Evolutionary conservation across 352 stramenopile genomes (phyloP).

Genomic region (Pythium sukuiense): DNA sequence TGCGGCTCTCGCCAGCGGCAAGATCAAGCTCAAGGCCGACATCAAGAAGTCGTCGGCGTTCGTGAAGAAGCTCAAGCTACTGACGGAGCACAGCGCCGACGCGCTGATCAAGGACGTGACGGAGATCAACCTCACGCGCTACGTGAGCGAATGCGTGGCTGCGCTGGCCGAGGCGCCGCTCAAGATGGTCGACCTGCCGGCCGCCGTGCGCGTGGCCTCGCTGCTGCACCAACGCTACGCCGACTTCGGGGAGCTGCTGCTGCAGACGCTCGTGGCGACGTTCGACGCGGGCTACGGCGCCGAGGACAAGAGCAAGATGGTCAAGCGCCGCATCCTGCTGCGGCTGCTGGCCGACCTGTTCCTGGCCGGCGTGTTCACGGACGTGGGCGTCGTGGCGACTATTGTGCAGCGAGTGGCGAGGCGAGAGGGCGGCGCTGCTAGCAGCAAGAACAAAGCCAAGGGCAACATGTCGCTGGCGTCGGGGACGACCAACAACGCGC

Average conservation of each 20-base stretch:
- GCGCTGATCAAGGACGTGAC: conserved; percentile 82
- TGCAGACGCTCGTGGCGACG: conserved; percentile 46
- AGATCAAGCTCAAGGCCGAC: conserved; percentile 96
- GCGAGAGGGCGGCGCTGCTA: conserved; percentile 32
- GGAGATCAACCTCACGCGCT: conserved; percentile 94
- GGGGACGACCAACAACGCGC: conserved; percentile 29
- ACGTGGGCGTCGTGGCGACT: conserved; percentile 72
- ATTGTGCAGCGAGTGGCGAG: conserved; percentile 78
- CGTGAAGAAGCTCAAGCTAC: conserved; percentile 94
- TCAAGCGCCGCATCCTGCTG: conserved; percentile 73
- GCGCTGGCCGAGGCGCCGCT: conserved; percentile 86
- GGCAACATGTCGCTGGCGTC: conserved; percentile 38
- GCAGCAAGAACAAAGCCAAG: conserved; percentile 40
- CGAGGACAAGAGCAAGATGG: conserved; percentile 75
- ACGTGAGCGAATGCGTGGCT: conserved; percentile 94
- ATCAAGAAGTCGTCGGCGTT: conserved; percentile 98
- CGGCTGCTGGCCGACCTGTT: conserved; percentile 84
- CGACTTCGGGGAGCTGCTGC: conserved; percentile 78
- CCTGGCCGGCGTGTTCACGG: conserved; percentile 73
- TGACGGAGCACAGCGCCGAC: conserved; percentile 70
- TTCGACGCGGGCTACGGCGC: conserved; percentile 60
- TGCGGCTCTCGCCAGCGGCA: conserved; percentile 76
- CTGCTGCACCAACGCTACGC: conserved; percentile 92
- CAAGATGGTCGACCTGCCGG: conserved; percentile 84
- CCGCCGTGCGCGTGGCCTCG: conserved; percentile 84